Evolutionary conservation across 345 rosid genomes (phyloP).

Genomic region (Geranium rotundifolium): DNA sequence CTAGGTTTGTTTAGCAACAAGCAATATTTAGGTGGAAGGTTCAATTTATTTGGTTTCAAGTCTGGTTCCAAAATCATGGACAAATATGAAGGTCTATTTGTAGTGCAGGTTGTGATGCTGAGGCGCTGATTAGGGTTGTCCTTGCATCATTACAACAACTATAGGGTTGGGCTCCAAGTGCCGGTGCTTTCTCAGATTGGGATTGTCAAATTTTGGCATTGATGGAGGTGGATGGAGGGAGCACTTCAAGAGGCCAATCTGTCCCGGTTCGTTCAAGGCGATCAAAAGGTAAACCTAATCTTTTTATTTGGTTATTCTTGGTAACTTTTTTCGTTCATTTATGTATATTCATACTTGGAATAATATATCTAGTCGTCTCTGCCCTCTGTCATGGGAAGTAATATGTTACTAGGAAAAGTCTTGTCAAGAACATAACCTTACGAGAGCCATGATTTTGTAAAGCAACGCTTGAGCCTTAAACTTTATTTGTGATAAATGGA

Average conservation of each 20-base stretch:
- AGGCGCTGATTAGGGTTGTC: background rate
- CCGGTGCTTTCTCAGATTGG: background rate
- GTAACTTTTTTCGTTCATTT: conserved; percentile 3
- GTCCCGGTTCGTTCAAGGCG: conserved; percentile 24
- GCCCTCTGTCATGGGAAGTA: background rate
- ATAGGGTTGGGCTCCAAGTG: background rate
- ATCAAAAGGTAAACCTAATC: conserved; percentile 22
- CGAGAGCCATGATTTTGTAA: too few relatives aligned
- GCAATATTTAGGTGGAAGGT: background rate
- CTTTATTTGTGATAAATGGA: too few relatives aligned
- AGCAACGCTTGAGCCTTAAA: too few relatives aligned
- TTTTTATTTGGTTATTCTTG: conserved; percentile 2
- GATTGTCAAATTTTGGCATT: conserved; percentile 3
- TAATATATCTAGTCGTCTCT: background rate
- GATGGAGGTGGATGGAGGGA: conserved; percentile 36
- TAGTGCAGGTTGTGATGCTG: background rate
- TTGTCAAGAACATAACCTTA: background rate
- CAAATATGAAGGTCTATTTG: too few relatives aligned
- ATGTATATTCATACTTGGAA: background rate
- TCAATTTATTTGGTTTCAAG: too few relatives aligned
- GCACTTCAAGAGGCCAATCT: conserved; percentile 13
- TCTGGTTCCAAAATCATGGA: too few relatives aligned
- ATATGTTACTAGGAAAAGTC: background rate
- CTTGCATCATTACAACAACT: background rate
- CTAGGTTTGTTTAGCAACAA: background rate